Conservation (phyloP, 176 grass and related monocot genomes). For the Ampelocalamus luodianensis region DNA sequence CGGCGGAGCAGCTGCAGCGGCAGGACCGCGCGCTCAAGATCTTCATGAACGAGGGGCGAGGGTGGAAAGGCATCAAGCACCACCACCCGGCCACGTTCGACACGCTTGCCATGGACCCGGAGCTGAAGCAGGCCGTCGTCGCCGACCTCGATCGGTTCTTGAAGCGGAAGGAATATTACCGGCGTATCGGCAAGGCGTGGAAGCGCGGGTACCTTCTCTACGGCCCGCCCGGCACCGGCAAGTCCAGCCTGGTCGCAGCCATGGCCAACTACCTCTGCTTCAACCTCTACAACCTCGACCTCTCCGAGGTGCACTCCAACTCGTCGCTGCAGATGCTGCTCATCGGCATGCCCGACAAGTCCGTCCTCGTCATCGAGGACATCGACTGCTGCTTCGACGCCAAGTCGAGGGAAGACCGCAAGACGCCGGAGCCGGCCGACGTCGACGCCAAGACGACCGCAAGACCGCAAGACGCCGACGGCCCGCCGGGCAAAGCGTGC, state of each 20-base stretch:
- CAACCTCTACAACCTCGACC: slow-evolving; percentile 44
- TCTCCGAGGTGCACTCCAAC: slow-evolving; percentile 34
- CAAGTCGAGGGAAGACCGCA: slow-evolving; percentile 21
- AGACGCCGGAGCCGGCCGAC: neutral
- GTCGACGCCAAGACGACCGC: neutral
- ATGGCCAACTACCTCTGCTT: slow-evolving; percentile 50
- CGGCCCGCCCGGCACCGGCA: slow-evolving; percentile 53
- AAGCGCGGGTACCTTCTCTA: slow-evolving; percentile 56
- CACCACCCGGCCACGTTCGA: slow-evolving; percentile 74
- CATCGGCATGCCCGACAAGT: slow-evolving; percentile 34
- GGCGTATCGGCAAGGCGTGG: slow-evolving; percentile 56
- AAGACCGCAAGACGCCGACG: neutral
- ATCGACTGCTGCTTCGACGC: slow-evolving; percentile 44
- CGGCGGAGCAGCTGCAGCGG: neutral
- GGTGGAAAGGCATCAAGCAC: slow-evolving; percentile 2
- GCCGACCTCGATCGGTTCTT: slow-evolving; percentile 47
- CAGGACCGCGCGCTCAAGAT: slow-evolving; percentile 33
- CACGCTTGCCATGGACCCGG: slow-evolving; percentile 62
- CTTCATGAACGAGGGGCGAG: slow-evolving; percentile 32
- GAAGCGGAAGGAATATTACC: slow-evolving; percentile 46
- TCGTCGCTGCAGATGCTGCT: slow-evolving; percentile 30
- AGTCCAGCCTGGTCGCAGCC: slow-evolving; percentile 44
- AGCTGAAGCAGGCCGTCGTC: slow-evolving; percentile 2
- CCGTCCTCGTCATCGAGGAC: slow-evolving; percentile 43
- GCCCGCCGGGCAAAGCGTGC: neutral